phyloP scores from a whole-genome alignment of 108 stramenopile genomes.

The Skeletonema tropicum region DNA sequence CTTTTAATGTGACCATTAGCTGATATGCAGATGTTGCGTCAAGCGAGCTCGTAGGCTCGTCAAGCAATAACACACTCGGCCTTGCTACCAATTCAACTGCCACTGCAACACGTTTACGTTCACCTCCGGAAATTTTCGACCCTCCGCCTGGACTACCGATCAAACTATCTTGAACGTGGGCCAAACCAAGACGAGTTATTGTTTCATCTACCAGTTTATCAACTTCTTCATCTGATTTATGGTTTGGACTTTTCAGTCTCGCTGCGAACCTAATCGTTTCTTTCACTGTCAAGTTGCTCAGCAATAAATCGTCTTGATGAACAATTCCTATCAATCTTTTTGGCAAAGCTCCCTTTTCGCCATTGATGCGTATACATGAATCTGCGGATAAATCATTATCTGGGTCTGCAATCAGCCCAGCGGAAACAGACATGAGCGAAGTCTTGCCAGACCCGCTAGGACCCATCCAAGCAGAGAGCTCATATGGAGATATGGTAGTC shows the following conservation, averaged over 20 bases:
- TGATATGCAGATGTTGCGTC: slow-evolving; percentile 81
- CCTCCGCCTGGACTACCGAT: slow-evolving; percentile 61
- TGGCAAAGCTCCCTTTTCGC: slow-evolving; percentile 54
- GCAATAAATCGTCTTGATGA: slow-evolving; percentile 86
- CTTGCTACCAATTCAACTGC: slow-evolving; percentile 83
- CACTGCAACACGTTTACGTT: slow-evolving; percentile 86
- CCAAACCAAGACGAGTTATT: slow-evolving; percentile 63
- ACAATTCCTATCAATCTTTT: slow-evolving; percentile 84
- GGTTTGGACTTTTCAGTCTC: slow-evolving; percentile 67
- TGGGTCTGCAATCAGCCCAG: slow-evolving; percentile 44
- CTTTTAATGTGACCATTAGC: slow-evolving; percentile 72
- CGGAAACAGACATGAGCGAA: slow-evolving; percentile 62
- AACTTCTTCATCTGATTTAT: slow-evolving; percentile 46
- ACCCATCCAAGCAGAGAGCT: slow-evolving; percentile 84
- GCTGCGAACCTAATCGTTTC: slow-evolving; percentile 86
- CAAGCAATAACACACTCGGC: slow-evolving; percentile 78
- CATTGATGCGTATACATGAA: slow-evolving; percentile 61
- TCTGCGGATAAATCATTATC: slow-evolving; percentile 45
- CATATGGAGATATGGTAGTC: slow-evolving; percentile 61
- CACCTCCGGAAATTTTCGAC: slow-evolving; percentile 74
- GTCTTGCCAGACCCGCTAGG: slow-evolving; percentile 81
- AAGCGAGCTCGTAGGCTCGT: slow-evolving; percentile 72
- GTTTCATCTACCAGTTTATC: slow-evolving; percentile 61
- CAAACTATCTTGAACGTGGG: slow-evolving; percentile 58
- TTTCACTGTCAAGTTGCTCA: slow-evolving; percentile 80